These are phyloP conservation scores for Geopyxis carbonaria DNA, from an alignment of 495 filamentous ascomycete species.

Conservation along the genomic window DNA sequence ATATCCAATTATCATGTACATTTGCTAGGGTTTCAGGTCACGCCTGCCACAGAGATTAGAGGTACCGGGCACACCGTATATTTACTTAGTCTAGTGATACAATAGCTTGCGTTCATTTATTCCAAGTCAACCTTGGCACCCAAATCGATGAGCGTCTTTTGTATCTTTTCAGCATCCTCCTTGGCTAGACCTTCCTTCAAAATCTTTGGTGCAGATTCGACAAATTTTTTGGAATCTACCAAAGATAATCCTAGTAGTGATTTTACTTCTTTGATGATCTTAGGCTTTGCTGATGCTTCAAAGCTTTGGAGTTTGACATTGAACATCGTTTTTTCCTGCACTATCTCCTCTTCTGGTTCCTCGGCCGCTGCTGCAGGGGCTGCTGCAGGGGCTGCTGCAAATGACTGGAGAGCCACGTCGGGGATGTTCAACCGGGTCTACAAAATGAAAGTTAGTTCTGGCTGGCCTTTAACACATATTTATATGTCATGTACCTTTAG, in stretches of 20 bases:
- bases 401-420: conserved; percentile 83
- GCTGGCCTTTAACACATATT: background rate
- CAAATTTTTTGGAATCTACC: conserved; percentile 99
- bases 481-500: conserved; percentile 51
- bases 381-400: conserved; percentile 46
- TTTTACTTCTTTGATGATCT: conserved; percentile 99
- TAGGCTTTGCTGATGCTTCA: conserved; percentile 78
- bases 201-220: conserved; percentile 89
- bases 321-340: conserved; percentile 92
- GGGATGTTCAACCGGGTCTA: conserved; percentile 94
- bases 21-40: too few relatives aligned
- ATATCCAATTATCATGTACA: too few relatives aligned
- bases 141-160: conserved; percentile 78
- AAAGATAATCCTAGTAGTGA: conserved; percentile 80
- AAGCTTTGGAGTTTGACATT: conserved; percentile 80
- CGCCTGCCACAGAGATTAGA: too few relatives aligned
- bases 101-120: too few relatives aligned
- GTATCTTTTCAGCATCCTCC: conserved; percentile 97
- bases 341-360: conserved; percentile 68
- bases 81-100: too few relatives aligned
- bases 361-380: conserved; percentile 52
- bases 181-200: conserved; percentile 98
- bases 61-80: too few relatives aligned
- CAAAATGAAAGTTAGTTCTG: conserved; percentile 4
- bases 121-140: conserved; percentile 83